Percentiles rank a stretch among this genome's conserved stretches.
Evolutionary conservation across 495 filamentous ascomycete genomes (phyloP).

Genomic region (Penicillium robsamsonii): DNA sequence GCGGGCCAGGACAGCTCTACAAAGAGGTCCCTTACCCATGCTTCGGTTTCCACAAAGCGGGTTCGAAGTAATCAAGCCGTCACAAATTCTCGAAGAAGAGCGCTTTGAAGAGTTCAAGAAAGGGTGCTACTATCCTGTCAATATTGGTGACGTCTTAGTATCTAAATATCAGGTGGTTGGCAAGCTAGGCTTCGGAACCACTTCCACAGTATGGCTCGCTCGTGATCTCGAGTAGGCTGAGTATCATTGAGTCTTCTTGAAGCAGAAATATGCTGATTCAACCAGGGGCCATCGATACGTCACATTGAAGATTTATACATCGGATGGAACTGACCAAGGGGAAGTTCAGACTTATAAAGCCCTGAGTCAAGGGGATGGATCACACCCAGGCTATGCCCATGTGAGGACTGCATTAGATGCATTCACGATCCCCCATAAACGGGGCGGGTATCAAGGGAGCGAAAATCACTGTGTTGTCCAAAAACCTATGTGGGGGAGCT

Average conservation of each 20-base stretch:
- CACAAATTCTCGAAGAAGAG: neutral
- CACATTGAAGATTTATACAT: slow-evolving; percentile 41
- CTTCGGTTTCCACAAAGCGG: neutral
- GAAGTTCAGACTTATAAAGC: slow-evolving; percentile 31
- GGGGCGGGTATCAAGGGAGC: slow-evolving; percentile 13
- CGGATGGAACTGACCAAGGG: slow-evolving; percentile 19
- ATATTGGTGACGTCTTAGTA: slow-evolving; percentile 49
- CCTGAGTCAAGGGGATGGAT: slow-evolving; percentile 15
- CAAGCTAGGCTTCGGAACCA: slow-evolving; percentile 56
- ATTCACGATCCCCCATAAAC: slow-evolving; percentile 27
- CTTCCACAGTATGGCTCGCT: slow-evolving; percentile 56
- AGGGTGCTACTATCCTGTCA: slow-evolving; percentile 47
- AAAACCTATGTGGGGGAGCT: slow-evolving; percentile 43
- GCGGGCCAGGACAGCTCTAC: neutral
- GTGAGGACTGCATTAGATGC: slow-evolving; percentile 30
- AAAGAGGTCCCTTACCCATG: neutral
- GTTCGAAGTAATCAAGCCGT: neutral
- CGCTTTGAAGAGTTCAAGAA: neutral
- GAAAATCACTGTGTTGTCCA: slow-evolving; percentile 40
- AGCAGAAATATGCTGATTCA: neutral
- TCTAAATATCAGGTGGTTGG: slow-evolving; percentile 53
- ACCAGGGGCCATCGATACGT: slow-evolving; percentile 40
- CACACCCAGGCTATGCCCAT: slow-evolving; percentile 29
- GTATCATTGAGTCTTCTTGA: too few species aligned
- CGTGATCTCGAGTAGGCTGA: slow-evolving; percentile 49